Percentiles rank a stretch among this genome's conserved stretches.
Conservation (phyloP, 2,329 filamentous ascomycete species). For the Neodidymelliopsis sp. region DNA sequence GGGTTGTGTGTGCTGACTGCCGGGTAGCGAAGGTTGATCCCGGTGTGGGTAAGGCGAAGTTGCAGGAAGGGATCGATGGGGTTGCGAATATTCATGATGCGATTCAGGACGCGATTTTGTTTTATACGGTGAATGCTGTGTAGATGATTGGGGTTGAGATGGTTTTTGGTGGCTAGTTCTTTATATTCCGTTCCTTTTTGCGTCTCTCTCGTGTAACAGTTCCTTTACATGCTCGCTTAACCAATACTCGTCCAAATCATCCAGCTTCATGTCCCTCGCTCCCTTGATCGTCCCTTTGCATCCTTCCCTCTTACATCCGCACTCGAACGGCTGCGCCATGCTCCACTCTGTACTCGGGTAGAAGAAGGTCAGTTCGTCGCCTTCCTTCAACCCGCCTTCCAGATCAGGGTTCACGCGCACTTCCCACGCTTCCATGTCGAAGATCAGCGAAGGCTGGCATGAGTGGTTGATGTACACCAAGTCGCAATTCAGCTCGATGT, state of each 20-base stretch:
- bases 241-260: conserved; percentile 64
- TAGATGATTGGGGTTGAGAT: no score
- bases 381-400: conserved; percentile 40
- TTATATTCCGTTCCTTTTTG: conserved; percentile 10
- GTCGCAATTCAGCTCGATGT: conserved; percentile 65
- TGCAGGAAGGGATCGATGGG: conserved; percentile 17
- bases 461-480: conserved; percentile 66
- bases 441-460: conserved; percentile 60
- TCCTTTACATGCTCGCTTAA: conserved; percentile 43
- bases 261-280: conserved; percentile 65
- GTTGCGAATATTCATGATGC: conserved; percentile 28
- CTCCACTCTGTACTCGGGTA: conserved; percentile 78
- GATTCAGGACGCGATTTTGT: conserved; percentile 22
- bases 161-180: no score
- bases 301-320: conserved; percentile 64
- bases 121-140: conserved; percentile 15
- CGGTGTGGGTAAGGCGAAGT: conserved; percentile 15
- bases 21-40: conserved; percentile 19
- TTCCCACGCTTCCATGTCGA: conserved; percentile 59
- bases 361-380: conserved; percentile 66
- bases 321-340: conserved; percentile 76
- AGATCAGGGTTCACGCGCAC: conserved; percentile 62
- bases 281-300: conserved; percentile 71
- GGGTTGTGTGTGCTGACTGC: no score
- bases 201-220: conserved; percentile 35